These are phyloP conservation scores for Limnomonas spitsbergensis DNA, from an alignment of 139 green algal genomes.

Conservation along the genomic window DNA sequence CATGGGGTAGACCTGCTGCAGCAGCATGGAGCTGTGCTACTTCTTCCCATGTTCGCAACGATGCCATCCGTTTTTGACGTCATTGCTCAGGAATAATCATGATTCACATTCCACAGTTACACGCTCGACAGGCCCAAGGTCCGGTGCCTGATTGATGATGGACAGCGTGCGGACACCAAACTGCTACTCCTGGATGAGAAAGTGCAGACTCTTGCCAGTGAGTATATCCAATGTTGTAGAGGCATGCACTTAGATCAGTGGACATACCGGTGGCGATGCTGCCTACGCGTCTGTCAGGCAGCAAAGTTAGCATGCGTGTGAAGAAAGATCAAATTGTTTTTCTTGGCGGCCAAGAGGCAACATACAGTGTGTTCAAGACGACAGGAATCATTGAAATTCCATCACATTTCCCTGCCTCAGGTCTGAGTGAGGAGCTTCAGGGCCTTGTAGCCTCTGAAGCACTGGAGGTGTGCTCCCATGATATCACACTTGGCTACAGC, in stretches of 20 bases:
- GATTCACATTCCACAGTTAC: slow-evolving; percentile 42
- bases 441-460: not conserved
- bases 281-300: too few relatives aligned
- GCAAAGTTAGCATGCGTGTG: too few relatives aligned
- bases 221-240: not conserved
- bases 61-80: not conserved
- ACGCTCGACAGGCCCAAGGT: slow-evolving; percentile 65
- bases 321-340: too few relatives aligned
- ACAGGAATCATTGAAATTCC: too few relatives aligned
- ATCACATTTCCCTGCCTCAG: slow-evolving; percentile 4
- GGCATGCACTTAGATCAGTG: not conserved
- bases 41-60: not conserved
- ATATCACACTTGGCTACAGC: not conserved
- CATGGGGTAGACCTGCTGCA: not conserved
- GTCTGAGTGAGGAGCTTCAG: slow-evolving; percentile 1
- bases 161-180: slow-evolving; percentile 25
- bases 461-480: slow-evolving; percentile 6
- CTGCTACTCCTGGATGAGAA: slow-evolving; percentile 70
- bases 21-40: not conserved
- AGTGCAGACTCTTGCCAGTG: slow-evolving; percentile 22
- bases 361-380: too few relatives aligned
- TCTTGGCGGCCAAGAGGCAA: too few relatives aligned
- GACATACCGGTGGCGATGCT: too few relatives aligned
- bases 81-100: not conserved
- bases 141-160: slow-evolving; percentile 57